A percentile compares a stretch with the other conserved stretches of the same genome.
phyloP scores from a whole-genome alignment of 2,329 filamentous ascomycete species.

The Plectosphaerella cucumerina region DNA sequence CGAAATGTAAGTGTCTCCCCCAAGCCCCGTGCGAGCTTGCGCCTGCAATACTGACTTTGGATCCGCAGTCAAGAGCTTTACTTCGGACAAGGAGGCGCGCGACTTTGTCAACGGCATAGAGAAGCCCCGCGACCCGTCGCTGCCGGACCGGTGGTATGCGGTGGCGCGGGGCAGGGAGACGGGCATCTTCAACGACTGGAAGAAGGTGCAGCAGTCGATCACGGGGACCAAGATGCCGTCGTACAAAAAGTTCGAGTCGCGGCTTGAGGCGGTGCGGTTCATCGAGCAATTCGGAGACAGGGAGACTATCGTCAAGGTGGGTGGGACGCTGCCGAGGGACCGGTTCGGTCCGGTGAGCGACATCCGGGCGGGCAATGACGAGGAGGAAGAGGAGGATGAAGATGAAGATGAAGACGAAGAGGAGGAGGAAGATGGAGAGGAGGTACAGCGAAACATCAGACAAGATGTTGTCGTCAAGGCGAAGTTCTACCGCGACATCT shows the following conservation, averaged over 20 bases:
- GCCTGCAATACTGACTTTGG: background rate
- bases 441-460: too few species aligned
- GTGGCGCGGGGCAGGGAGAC: conserved; percentile 55
- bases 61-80: conserved; percentile 72
- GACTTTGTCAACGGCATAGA: conserved; percentile 64
- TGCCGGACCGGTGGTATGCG: conserved; percentile 50
- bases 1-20: conserved; percentile 52
- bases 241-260: conserved; percentile 65
- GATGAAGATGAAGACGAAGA: conserved; percentile 18
- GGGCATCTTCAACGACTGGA: conserved; percentile 63
- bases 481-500: conserved; percentile 36
- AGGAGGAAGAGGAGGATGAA: conserved; percentile 18
- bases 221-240: conserved; percentile 66
- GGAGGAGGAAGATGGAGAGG: conserved; percentile 27
- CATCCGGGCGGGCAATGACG: conserved; percentile 10
- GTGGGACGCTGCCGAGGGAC: conserved; percentile 15
- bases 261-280: conserved; percentile 73
- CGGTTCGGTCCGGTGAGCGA: too few species aligned
- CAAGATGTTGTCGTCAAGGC: conserved; percentile 18
- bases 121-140: conserved; percentile 26
- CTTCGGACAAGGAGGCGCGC: conserved; percentile 68
- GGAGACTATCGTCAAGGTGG: conserved; percentile 30
- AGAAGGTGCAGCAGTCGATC: conserved; percentile 68
- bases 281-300: conserved; percentile 50
- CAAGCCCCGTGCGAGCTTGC: too few species aligned